Conservation (phyloP, 805 yeast genomes). For the Clavispora vitiphila region DNA sequence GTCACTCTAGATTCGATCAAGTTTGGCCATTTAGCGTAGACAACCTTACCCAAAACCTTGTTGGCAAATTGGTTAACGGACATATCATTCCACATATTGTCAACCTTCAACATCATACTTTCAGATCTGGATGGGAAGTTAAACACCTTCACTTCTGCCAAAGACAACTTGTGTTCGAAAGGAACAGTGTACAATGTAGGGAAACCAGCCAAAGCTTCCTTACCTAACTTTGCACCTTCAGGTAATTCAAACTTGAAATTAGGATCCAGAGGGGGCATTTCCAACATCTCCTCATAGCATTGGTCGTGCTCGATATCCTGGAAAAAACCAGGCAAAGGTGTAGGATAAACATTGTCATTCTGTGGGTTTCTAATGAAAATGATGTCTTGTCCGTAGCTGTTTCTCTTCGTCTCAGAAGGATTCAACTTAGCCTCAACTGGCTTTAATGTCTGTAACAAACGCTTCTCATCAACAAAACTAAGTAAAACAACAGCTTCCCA, state of each 20-base stretch:
- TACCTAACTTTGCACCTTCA: constrained; percentile 64
- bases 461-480: constrained; percentile 82
- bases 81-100: constrained; percentile 50
- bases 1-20: constrained; percentile 73
- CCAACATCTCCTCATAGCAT: constrained; percentile 60
- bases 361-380: constrained; percentile 74
- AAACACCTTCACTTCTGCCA: constrained; percentile 69
- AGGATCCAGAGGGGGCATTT: constrained; percentile 45
- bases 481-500: constrained; percentile 98
- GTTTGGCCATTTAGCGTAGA: constrained; percentile 88
- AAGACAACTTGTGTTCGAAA: constrained; percentile 47
- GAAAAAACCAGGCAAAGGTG: constrained; percentile 76
- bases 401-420: constrained; percentile 69
- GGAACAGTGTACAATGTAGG: constrained; percentile 76
- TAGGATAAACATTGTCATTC: constrained; percentile 55
- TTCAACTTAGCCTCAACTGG: constrained; percentile 59
- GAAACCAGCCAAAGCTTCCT: constrained; percentile 79
- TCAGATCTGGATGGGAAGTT: constrained; percentile 81
- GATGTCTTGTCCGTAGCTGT: constrained; percentile 67
- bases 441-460: constrained; percentile 67
- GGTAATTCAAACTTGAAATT: constrained; percentile 52
- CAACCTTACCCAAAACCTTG: constrained; percentile 54
- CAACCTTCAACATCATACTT: constrained; percentile 65
- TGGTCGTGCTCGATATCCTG: constrained; percentile 74
- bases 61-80: constrained; percentile 62